These are phyloP conservation scores for Coffea canephora DNA, from an alignment of 257 asterid genomes.

Conservation along the genomic window DNA sequence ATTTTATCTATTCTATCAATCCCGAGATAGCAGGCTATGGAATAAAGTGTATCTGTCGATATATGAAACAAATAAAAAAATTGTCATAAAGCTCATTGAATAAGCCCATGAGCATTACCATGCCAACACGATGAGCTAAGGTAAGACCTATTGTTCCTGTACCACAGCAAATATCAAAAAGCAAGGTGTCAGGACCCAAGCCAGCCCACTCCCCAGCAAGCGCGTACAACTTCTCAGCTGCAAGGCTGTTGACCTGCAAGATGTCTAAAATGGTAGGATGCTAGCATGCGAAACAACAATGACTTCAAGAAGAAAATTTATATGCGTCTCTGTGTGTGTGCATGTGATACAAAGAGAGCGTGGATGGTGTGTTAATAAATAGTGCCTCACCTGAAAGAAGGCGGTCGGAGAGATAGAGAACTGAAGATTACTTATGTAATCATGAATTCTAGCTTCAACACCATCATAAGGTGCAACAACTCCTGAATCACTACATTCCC, in stretches of 20 bases:
- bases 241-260: slow-evolving; percentile 91
- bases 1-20: neutral
- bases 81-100: slow-evolving; percentile 17
- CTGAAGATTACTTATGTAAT: slow-evolving; percentile 67
- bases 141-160: slow-evolving; percentile 97
- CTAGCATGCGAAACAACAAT: slow-evolving; percentile 3
- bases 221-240: slow-evolving; percentile 89
- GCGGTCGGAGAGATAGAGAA: slow-evolving; percentile 95
- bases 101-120: slow-evolving; percentile 69
- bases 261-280: slow-evolving; percentile 13
- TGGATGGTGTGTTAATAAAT: neutral
- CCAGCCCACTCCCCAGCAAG: slow-evolving; percentile 99
- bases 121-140: slow-evolving; percentile 92
- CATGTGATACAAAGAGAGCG: neutral
- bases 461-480: slow-evolving; percentile 43
- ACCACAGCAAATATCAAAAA: slow-evolving; percentile 96
- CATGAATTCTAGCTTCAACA: slow-evolving; percentile 81
- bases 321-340: neutral
- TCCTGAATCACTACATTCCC: slow-evolving; percentile 42
- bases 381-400: slow-evolving; percentile 77
- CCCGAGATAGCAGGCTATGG: neutral
- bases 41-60: neutral
- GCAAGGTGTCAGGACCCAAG: slow-evolving; percentile 85
- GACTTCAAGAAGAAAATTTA: neutral
- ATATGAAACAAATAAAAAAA: neutral